These are phyloP conservation scores for Neonectria sp. DNA, from an alignment of 2,329 filamentous ascomycete genomes.

Conservation along the genomic window DNA sequence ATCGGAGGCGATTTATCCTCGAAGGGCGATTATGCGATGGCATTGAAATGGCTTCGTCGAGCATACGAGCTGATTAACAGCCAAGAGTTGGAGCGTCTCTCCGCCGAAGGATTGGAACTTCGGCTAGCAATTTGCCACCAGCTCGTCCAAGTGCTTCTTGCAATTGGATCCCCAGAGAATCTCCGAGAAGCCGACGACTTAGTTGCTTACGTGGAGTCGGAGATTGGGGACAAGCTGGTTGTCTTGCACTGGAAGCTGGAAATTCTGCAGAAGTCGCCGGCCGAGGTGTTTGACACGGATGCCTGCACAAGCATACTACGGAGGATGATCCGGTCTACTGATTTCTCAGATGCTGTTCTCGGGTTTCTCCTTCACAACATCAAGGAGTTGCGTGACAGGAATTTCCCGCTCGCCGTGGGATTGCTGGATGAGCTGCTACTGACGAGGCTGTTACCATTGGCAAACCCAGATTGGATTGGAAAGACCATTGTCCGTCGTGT, in stretches of 20 bases:
- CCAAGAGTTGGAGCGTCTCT: slow-evolving; percentile 69
- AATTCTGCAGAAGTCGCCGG: slow-evolving; percentile 66
- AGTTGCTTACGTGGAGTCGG: slow-evolving; percentile 73
- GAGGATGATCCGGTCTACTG: slow-evolving; percentile 72
- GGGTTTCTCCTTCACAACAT: slow-evolving; percentile 78
- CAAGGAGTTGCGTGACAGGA: slow-evolving; percentile 73
- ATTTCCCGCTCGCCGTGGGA: slow-evolving; percentile 61
- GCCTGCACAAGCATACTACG: slow-evolving; percentile 69
- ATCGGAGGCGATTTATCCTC: slow-evolving; percentile 75
- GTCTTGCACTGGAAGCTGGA: slow-evolving; percentile 80
- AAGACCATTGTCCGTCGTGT: slow-evolving; percentile 77
- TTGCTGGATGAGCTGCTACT: slow-evolving; percentile 76
- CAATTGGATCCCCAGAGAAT: slow-evolving; percentile 59
- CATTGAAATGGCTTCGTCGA: slow-evolving; percentile 81
- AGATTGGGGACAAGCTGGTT: slow-evolving; percentile 75
- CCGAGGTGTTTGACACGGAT: slow-evolving; percentile 63
- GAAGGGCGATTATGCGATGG: slow-evolving; percentile 67
- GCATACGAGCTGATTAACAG: slow-evolving; percentile 72
- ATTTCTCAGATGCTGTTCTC: slow-evolving; percentile 75
- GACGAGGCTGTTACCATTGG: slow-evolving; percentile 66
- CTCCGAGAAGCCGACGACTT: slow-evolving; percentile 69
- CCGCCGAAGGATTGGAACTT: slow-evolving; percentile 74
- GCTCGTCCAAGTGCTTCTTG: slow-evolving; percentile 70
- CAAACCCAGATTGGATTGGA: slow-evolving; percentile 74
- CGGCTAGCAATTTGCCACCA: slow-evolving; percentile 77